Evolutionary conservation across 2,329 filamentous ascomycete species (phyloP).

Genomic region (Alternaria angustiovoidea): DNA sequence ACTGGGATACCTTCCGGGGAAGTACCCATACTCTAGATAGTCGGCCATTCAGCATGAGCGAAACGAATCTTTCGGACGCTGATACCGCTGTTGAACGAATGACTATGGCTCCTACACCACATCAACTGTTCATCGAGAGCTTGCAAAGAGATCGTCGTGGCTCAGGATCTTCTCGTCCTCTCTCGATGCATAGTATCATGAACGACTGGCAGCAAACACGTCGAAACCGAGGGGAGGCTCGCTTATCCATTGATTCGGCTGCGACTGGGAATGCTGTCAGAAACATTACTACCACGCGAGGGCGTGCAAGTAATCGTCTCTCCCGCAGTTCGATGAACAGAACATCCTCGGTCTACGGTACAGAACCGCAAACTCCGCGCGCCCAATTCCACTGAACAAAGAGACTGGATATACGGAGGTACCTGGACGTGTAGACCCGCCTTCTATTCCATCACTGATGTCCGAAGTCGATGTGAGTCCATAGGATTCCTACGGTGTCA

Average conservation of each 20-base stretch:
- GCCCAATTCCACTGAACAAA: slow-evolving; percentile 1
- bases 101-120: slow-evolving; percentile 8
- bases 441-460: neutral
- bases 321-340: slow-evolving; percentile 5
- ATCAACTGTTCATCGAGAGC: slow-evolving; percentile 1
- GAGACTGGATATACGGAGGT: neutral
- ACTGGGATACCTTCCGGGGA: slow-evolving; percentile 9
- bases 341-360: slow-evolving; percentile 3
- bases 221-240: slow-evolving; percentile 11
- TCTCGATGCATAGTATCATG: slow-evolving; percentile 6
- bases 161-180: slow-evolving; percentile 15
- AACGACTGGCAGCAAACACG: slow-evolving; percentile 16
- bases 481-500: neutral
- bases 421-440: neutral
- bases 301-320: slow-evolving; percentile 9
- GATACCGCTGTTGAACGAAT: slow-evolving; percentile 15
- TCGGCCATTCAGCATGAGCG: slow-evolving; percentile 19
- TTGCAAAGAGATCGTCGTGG: slow-evolving; percentile 10
- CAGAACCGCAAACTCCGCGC: slow-evolving; percentile 1
- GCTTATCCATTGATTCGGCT: slow-evolving; percentile 17
- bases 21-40: slow-evolving; percentile 1
- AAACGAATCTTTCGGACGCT: slow-evolving; percentile 16
- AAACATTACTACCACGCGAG: slow-evolving; percentile 5
- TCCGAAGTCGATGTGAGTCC: neutral
- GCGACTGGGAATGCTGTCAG: slow-evolving; percentile 10